Evolutionary conservation across 352 stramenopile species (phyloP).

Genomic region (Globisporangium abappressorium): DNA sequence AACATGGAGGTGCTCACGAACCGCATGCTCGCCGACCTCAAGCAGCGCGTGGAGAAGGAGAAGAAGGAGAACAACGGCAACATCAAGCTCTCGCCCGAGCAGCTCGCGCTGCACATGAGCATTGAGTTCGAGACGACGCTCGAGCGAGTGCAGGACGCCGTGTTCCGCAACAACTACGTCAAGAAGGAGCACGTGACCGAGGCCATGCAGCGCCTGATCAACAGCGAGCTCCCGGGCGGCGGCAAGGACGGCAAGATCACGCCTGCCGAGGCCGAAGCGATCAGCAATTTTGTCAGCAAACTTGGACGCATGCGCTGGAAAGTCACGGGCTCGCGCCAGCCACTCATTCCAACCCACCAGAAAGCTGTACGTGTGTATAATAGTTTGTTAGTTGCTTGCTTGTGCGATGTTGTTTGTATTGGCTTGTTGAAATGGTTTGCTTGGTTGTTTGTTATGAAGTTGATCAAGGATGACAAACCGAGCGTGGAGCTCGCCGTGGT

Average conservation of each 20-base stretch:
- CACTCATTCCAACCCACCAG: constrained; percentile 54
- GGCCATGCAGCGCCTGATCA: constrained; percentile 58
- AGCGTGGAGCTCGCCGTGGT: constrained; percentile 56
- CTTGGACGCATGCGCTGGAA: constrained; percentile 77
- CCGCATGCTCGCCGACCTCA: constrained; percentile 64
- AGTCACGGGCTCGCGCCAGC: constrained; percentile 73
- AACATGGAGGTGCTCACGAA: constrained; percentile 80
- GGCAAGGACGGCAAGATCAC: constrained; percentile 54
- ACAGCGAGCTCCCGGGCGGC: constrained; percentile 50
- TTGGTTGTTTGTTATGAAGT: constrained; percentile 17
- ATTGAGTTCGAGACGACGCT: constrained; percentile 78
- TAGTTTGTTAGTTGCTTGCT: not conserved
- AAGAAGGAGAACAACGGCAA: constrained; percentile 41
- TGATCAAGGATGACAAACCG: constrained; percentile 58
- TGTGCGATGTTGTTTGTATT: not conserved
- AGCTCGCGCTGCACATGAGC: constrained; percentile 80
- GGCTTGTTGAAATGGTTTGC: constrained; percentile 1
- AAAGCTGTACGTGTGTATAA: constrained; percentile 25
- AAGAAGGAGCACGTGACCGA: constrained; percentile 75
- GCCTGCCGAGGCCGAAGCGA: constrained; percentile 57
- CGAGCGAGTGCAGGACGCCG: constrained; percentile 76
- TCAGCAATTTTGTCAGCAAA: constrained; percentile 67
- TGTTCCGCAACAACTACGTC: constrained; percentile 85
- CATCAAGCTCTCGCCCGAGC: constrained; percentile 52
- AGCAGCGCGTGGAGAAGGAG: constrained; percentile 49